These are phyloP conservation scores for Escovopsis sp. DNA, from an alignment of 2,329 filamentous ascomycete genomes.

Conservation along the genomic window DNA sequence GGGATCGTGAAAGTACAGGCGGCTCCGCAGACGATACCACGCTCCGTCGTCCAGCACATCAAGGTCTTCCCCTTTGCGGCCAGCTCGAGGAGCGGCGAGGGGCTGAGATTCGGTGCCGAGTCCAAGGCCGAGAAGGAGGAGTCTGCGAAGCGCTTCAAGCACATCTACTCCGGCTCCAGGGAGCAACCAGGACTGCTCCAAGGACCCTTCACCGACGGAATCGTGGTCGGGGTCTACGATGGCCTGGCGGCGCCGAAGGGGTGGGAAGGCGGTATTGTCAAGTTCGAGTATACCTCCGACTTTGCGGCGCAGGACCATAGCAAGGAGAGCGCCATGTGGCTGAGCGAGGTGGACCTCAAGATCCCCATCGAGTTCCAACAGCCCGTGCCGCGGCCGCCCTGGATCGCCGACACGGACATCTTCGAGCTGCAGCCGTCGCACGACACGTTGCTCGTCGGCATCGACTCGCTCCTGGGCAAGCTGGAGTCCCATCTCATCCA, in stretches of 20 bases:
- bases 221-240: constrained; percentile 49
- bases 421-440: constrained; percentile 41
- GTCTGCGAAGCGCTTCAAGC: constrained; percentile 52
- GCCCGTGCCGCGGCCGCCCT: constrained; percentile 51
- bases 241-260: constrained; percentile 38
- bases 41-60: constrained; percentile 47
- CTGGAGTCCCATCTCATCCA: constrained; percentile 65
- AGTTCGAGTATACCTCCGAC: constrained; percentile 43
- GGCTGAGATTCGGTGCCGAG: constrained; percentile 76
- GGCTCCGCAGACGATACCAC: constrained; percentile 56
- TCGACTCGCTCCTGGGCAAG: constrained; percentile 60
- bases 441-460: constrained; percentile 59
- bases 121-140: constrained; percentile 72
- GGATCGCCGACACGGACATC: constrained; percentile 27
- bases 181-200: constrained; percentile 49
- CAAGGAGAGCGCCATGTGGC: constrained; percentile 48
- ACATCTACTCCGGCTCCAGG: constrained; percentile 48
- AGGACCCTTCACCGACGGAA: constrained; percentile 80
- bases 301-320: constrained; percentile 21
- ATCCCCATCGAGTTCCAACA: constrained; percentile 61
- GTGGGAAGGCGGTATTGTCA: constrained; percentile 75
- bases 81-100: constrained; percentile 40
- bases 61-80: constrained; percentile 69
- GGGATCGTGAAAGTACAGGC: constrained; percentile 78
- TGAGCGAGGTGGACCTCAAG: constrained; percentile 61